phyloP scores from a whole-genome alignment of 495 filamentous ascomycete genomes.

The Annulohypoxylon moriforme region DNA sequence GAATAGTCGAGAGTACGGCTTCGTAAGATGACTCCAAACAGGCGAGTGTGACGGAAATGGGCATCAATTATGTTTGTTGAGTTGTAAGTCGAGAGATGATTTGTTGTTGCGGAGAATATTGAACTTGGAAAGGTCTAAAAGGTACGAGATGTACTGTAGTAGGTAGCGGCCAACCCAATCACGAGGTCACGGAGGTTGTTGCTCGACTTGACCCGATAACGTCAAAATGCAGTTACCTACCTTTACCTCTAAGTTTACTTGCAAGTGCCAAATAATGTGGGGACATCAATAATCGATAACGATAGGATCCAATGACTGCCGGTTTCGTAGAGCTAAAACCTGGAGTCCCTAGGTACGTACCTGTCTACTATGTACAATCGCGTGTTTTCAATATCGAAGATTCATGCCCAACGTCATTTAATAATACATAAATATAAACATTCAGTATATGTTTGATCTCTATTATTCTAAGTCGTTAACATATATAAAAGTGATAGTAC shows the following conservation, averaged over 20 bases:
- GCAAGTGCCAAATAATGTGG: no score
- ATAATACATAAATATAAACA: not conserved
- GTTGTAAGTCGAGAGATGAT: slow-evolving; percentile 45
- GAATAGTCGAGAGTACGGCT: not conserved
- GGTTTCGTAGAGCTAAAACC: slow-evolving; percentile 3
- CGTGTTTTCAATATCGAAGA: not conserved
- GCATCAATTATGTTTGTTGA: slow-evolving; percentile 35
- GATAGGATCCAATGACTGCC: slow-evolving; percentile 25
- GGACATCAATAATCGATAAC: slow-evolving; percentile 24
- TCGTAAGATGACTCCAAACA: not conserved
- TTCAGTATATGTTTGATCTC: not conserved
- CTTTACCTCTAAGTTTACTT: not conserved
- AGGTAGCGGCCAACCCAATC: slow-evolving; percentile 33
- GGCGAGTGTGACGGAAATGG: slow-evolving; percentile 23
- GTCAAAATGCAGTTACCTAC: not conserved
- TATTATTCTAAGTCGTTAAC: not conserved
- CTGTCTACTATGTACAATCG: not conserved
- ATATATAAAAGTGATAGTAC: not conserved
- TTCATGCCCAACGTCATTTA: not conserved
- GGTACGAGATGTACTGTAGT: slow-evolving; percentile 16
- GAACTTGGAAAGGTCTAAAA: slow-evolving; percentile 28
- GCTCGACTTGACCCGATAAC: slow-evolving; percentile 33
- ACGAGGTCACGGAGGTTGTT: slow-evolving; percentile 41
- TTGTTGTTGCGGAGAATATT: slow-evolving; percentile 43
- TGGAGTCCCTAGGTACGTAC: slow-evolving; percentile 16